Evolutionary conservation across 208 protist species (phyloP), one percentile per base, ranked within the genome.

Genomic region (Leishmania braziliensis): DNA sequence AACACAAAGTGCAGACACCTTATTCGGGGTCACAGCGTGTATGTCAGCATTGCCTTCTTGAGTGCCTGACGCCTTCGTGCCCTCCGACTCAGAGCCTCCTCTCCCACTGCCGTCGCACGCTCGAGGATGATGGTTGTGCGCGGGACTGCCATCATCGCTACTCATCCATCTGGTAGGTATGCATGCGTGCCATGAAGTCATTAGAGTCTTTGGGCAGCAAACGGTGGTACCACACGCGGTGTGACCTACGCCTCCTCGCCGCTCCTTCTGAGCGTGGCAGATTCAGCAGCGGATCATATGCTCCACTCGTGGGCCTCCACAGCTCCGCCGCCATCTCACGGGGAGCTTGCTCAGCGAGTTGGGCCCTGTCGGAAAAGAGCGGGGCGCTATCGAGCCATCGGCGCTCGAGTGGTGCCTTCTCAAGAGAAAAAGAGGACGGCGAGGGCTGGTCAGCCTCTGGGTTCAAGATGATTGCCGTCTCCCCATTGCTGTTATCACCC

Each of bases 181-280:
- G 77, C 12, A 85, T 53, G 9, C 69, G 75, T 46, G 29, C 51
- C 76, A 81, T 80, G 29, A 78, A 66, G 10, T 85, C 81, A 1
- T n/a, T 51, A 70, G 68, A 60, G 2, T 33, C 29, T 5, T 51
- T 71, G 6, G 77, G 8, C 53, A 85, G 71, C 9, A 85, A 29
- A 9, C 82, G 82, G 14, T 72, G 77, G 36, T 85, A 85, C 82
- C 82, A 85, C n/a, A 70, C 82, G 0, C 72, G 43, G 29, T 75
- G 74, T 9, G 71, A 71, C 48, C 62, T 72, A 1, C 75, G 65
- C 60, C 53, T 60, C 56, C 70, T 51, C 20, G 62, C 62, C 36
- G 53, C 66, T 5, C 71, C 76, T 5, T 85, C 82, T 2, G 77
- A 77, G 39, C 82, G 77, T 1, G 82, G 82, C 53, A 86, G 78